phyloP scores from a whole-genome alignment of 306 rosid genomes.

The Nissolia schottii region DNA sequence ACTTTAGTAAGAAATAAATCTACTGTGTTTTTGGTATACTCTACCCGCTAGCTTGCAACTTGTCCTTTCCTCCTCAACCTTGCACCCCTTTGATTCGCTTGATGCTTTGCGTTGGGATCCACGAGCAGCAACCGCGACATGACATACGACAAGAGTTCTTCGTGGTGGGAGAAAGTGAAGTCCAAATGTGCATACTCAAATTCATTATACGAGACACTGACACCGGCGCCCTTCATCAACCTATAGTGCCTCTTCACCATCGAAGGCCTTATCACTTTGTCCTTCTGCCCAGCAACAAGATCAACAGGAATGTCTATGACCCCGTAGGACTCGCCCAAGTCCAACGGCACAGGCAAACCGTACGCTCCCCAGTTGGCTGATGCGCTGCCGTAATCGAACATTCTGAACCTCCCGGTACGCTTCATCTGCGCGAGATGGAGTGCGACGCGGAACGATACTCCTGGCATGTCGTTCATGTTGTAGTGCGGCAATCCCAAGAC shows the following conservation, averaged over 20 bases:
- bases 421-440: constrained; percentile 91
- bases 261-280: constrained; percentile 79
- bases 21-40: neutral
- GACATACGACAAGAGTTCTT: constrained; percentile 80
- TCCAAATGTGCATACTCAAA: constrained; percentile 93
- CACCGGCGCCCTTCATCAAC: constrained; percentile 58
- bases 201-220: constrained; percentile 62
- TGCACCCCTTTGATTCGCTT: constrained; percentile 26
- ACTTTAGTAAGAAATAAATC: constrained; percentile 7
- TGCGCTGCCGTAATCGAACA: constrained; percentile 68
- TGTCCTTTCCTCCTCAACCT: constrained; percentile 35
- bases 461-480: constrained; percentile 97
- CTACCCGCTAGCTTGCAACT: constrained; percentile 12
- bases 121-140: constrained; percentile 75
- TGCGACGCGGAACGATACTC: constrained; percentile 67
- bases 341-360: constrained; percentile 66
- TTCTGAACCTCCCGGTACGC: constrained; percentile 57
- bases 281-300: constrained; percentile 85
- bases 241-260: constrained; percentile 80
- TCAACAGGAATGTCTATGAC: constrained; percentile 76
- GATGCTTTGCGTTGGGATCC: constrained; percentile 40
- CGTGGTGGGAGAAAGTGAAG: constrained; percentile 87
- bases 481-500: constrained; percentile 83
- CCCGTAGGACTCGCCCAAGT: constrained; percentile 58
- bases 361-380: constrained; percentile 53